phyloP scores from a whole-genome alignment of 495 filamentous ascomycete genomes.

The Trichoderma reesei region DNA sequence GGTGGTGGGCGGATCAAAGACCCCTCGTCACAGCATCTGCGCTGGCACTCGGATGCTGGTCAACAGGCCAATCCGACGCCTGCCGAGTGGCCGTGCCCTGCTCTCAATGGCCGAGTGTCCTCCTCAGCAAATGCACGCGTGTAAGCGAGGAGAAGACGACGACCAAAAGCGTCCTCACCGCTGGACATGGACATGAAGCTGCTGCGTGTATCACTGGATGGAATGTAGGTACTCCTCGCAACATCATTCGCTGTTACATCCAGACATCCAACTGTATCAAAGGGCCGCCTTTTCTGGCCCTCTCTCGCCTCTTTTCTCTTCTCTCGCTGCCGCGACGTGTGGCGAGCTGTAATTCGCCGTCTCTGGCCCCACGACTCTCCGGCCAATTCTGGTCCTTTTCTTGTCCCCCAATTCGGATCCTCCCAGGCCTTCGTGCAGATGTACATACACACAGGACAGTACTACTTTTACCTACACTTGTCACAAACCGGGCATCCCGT shows the following conservation, averaged over 20 bases:
- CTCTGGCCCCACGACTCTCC: background rate
- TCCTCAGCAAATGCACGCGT: background rate
- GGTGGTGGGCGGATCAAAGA: background rate
- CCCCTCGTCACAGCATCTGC: background rate
- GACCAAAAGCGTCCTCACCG: background rate
- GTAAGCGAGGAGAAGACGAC: background rate
- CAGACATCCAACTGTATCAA: background rate
- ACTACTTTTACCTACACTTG: background rate
- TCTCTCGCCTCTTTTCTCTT: background rate
- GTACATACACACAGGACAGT: no score
- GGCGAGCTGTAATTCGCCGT: constrained; percentile 1
- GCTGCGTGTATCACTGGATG: no score
- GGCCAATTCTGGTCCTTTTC: background rate
- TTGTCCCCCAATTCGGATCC: no score
- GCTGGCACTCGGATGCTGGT: background rate
- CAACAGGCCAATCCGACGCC: background rate
- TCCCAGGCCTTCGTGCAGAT: no score
- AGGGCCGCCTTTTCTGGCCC: background rate
- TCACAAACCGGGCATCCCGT: background rate
- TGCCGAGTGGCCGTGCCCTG: background rate
- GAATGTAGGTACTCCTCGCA: no score
- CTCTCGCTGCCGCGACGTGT: background rate
- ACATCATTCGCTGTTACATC: no score
- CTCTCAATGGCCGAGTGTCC: background rate
- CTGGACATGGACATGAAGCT: background rate